A percentile compares a stretch with the other conserved stretches of the same genome.
Conservation (phyloP, 2,329 filamentous ascomycete species). For the Aureobasidium pullulans region DNA sequence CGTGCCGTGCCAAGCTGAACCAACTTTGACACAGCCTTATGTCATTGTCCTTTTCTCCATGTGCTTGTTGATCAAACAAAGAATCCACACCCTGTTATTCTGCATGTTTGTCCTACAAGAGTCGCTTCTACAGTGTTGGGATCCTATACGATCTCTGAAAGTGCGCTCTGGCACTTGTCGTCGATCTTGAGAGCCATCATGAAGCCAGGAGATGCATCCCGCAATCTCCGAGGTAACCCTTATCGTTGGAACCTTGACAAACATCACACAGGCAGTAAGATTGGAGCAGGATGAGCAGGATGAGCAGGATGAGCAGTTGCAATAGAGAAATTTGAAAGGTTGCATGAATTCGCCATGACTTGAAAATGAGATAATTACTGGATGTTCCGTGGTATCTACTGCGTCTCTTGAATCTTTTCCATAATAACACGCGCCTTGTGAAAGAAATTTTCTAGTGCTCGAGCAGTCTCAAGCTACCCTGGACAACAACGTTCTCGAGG, state of each 20-base stretch:
- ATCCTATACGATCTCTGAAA: neutral
- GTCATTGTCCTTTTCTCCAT: neutral
- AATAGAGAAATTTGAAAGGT: neutral
- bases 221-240: neutral
- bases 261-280: neutral
- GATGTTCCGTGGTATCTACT: slow-evolving; percentile 15
- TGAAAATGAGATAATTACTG: slow-evolving; percentile 12
- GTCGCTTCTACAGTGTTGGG: too few relatives aligned
- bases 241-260: neutral
- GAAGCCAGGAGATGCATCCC: neutral
- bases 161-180: neutral
- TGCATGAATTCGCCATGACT: slow-evolving; percentile 14
- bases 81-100: too few relatives aligned
- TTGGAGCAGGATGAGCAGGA: neutral
- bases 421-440: neutral
- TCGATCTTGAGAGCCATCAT: neutral
- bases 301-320: neutral
- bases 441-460: slow-evolving; percentile 48
- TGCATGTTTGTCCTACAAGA: too few relatives aligned
- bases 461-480: slow-evolving; percentile 78
- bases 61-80: too few relatives aligned
- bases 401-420: slow-evolving; percentile 8
- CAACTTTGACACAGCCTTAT: neutral
- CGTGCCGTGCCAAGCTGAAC: neutral
- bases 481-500: slow-evolving; percentile 96